Conservation (phyloP, 257 asterid species). For the Nyctanthes arbortristis region DNA sequence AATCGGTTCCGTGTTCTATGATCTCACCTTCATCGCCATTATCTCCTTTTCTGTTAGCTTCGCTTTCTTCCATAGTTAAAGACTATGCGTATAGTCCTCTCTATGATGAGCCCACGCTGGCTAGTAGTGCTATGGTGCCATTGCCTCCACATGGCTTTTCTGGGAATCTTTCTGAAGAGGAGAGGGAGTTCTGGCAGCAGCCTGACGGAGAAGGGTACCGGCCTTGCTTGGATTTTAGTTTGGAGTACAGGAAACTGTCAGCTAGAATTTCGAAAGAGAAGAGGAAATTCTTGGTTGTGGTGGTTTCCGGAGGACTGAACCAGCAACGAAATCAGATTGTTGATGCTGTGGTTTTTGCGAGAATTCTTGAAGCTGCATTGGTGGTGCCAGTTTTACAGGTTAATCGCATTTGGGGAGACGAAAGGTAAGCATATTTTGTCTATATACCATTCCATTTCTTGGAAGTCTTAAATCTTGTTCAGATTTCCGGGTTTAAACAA, state of each 20-base stretch:
- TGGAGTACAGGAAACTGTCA: slow-evolving; percentile 48
- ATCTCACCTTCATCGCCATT: slow-evolving; percentile 30
- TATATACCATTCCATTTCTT: not conserved
- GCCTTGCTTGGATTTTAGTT: slow-evolving; percentile 58
- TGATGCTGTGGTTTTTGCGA: slow-evolving; percentile 66
- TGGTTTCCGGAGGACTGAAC: slow-evolving; percentile 67
- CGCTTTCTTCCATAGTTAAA: slow-evolving; percentile 31
- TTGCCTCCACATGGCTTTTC: slow-evolving; percentile 39
- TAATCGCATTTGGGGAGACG: slow-evolving; percentile 68
- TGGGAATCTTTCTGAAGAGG: slow-evolving; percentile 39
- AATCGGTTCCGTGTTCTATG: slow-evolving; percentile 33
- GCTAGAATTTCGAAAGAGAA: slow-evolving; percentile 41
- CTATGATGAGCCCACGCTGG: slow-evolving; percentile 14
- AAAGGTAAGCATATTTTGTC: slow-evolving; percentile 37
- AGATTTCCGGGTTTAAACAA: too few relatives aligned
- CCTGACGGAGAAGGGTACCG: slow-evolving; percentile 53
- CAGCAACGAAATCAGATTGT: slow-evolving; percentile 74
- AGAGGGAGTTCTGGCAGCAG: slow-evolving; percentile 60
- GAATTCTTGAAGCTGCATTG: slow-evolving; percentile 63
- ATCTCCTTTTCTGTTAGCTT: slow-evolving; percentile 24
- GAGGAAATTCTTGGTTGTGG: slow-evolving; percentile 56
- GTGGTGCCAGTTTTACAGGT: slow-evolving; percentile 68
- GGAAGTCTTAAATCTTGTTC: not conserved
- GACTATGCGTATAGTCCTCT: not conserved
- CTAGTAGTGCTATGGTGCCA: slow-evolving; percentile 44